Base-by-base conservation (phyloP, 2,329 filamentous ascomycete genomes). In the Parastagonospora avenae region DNA sequence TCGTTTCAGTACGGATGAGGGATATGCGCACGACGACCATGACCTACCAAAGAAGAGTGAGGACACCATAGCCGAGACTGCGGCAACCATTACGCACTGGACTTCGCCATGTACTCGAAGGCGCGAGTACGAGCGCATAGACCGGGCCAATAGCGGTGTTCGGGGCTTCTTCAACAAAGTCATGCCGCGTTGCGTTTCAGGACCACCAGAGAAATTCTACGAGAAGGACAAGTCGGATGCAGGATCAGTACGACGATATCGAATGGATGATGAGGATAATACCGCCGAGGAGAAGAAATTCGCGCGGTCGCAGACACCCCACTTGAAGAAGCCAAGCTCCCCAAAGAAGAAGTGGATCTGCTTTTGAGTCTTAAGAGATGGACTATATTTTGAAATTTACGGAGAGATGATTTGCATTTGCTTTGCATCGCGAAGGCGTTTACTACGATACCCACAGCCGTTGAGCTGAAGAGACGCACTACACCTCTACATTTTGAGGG, bases 211-310 rank as follows among this genome's bases (percentile, higher is more conserved):
- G 36, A 60, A 55, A 16, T 75, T 75, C 52, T 74, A 74, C 54
- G 71, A 73, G 32, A 68, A 70, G 24, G 68, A 73, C 30, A 57
- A 63, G 50, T 64, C 60, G 36, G 71, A 74, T 48, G 63, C 55
- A n/a, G 66, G 69, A 33, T 73, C 69, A 44, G 72, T 75, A 36
- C 58, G 73, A 46, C 59, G 73, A 16, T 74, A 74, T 58, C 64
- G 73, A 35, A 54, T 75, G 43, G 62, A 67, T 36, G 48, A 73
- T 12, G 48, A 59, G 4, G 65, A 67, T n/a, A 55, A 62, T 24
- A 52, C 62, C 9, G 58, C 54, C 9, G 53, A 58, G 11, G 62
- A 65, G 54, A 67, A 70, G 47, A 48, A 59, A 4, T 44, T 42
- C 11, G 46, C 48, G 33, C 56, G 57, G 54, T 50, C 54, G 9